Evolutionary conservation across 805 yeast species (phyloP).

Genomic region (Clavispora vitiphila): DNA sequence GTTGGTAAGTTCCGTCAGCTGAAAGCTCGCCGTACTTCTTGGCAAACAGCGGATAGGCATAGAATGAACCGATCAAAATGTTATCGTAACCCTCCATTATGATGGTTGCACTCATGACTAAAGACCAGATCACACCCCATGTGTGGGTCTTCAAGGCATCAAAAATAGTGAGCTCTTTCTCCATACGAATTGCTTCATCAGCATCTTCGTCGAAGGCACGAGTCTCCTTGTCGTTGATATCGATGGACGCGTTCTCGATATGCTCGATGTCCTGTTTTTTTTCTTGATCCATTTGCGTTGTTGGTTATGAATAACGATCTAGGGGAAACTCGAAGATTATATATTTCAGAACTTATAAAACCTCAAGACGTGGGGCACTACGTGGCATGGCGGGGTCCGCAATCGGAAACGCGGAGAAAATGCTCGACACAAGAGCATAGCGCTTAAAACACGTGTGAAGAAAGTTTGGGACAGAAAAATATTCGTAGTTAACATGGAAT

Average conservation of each 20-base stretch:
- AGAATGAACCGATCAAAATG: conserved; percentile 8
- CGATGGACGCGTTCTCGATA: not conserved
- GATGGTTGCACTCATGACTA: conserved; percentile 7
- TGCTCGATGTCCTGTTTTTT: not conserved
- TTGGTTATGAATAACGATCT: not conserved
- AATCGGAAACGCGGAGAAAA: not conserved
- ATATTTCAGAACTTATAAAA: not conserved
- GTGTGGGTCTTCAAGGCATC: conserved; percentile 8
- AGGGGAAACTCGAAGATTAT: not conserved
- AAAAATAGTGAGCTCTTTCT: conserved; percentile 14
- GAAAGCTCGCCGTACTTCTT: conserved; percentile 4
- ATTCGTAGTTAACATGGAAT: not conserved
- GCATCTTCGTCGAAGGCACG: conserved; percentile 11
- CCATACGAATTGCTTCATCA: conserved; percentile 17
- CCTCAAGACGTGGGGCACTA: not conserved
- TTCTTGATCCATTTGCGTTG: not conserved
- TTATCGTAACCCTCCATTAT: conserved; percentile 12
- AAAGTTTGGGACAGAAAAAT: not conserved
- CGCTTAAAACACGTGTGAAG: not conserved
- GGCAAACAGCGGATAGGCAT: conserved; percentile 8
- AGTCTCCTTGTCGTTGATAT: not conserved
- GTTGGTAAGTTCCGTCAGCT: conserved; percentile 2
- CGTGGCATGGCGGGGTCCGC: not conserved
- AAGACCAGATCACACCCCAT: conserved; percentile 10
- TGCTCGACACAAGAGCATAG: not conserved